These are phyloP conservation scores for Lactifluus subvellereus DNA, from an alignment of 768 basidiomycete genomes.

Conservation along the genomic window DNA sequence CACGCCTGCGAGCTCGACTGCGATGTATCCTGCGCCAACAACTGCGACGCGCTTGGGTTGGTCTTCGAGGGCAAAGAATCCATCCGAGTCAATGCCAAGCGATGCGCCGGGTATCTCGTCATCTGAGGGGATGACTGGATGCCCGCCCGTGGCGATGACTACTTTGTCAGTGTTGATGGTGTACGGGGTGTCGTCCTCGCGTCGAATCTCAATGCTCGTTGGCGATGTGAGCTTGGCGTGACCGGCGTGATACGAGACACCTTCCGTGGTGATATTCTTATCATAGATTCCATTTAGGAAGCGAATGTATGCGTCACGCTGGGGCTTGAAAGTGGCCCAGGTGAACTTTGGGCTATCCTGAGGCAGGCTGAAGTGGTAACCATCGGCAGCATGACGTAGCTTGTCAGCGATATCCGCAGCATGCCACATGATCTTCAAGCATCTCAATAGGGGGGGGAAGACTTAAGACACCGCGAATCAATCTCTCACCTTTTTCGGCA, in stretches of 20 bases:
- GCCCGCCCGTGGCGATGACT: conserved; percentile 81
- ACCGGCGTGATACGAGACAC: conserved; percentile 83
- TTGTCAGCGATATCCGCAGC: conserved; percentile 88
- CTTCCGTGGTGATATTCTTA: conserved; percentile 78
- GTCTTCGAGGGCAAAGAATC: conserved; percentile 87
- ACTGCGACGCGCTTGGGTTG: conserved; percentile 93
- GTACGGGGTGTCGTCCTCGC: conserved; percentile 62
- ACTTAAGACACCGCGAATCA: background rate
- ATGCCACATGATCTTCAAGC: conserved; percentile 90
- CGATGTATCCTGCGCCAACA: conserved; percentile 97
- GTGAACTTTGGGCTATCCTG: conserved; percentile 54
- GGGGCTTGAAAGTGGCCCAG: conserved; percentile 88
- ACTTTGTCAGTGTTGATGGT: conserved; percentile 71
- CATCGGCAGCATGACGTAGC: conserved; percentile 64
- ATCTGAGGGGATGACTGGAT: conserved; percentile 73
- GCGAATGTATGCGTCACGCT: conserved; percentile 93
- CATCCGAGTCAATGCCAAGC: conserved; percentile 88
- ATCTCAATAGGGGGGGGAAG: background rate
- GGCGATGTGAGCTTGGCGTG: conserved; percentile 65
- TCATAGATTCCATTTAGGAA: conserved; percentile 89
- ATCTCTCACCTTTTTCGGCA: conserved; percentile 82
- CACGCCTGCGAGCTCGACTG: conserved; percentile 93
- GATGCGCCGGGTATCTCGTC: conserved; percentile 82
- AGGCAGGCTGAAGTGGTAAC: conserved; percentile 56
- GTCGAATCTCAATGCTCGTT: conserved; percentile 66